Conservation (phyloP, 208 protist genomes). For the Acanthamoeba sp. region DNA sequence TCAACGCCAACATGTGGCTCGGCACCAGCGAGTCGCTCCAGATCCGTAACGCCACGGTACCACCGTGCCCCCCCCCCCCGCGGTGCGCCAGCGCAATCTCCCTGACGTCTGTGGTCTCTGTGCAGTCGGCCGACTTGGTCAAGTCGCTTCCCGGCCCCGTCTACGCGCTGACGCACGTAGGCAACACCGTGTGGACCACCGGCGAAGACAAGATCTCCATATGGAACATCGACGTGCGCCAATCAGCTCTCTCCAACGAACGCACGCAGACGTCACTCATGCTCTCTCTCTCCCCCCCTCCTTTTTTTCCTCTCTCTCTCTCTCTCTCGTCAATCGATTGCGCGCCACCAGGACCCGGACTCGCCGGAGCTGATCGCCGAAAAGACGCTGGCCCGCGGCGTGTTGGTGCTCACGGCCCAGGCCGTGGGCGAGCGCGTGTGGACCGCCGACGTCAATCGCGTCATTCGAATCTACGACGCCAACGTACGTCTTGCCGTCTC, state of each 20-base stretch:
- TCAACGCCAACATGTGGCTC: slow-evolving; percentile 70
- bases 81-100: background rate
- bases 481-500: background rate
- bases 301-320: background rate
- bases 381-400: background rate
- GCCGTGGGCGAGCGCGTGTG: slow-evolving; percentile 44
- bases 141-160: slow-evolving; percentile 18
- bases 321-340: background rate
- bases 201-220: slow-evolving; percentile 43
- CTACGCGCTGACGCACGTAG: slow-evolving; percentile 21
- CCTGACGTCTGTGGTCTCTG: background rate
- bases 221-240: slow-evolving; percentile 48
- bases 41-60: slow-evolving; percentile 51
- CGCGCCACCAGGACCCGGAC: background rate
- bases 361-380: background rate
- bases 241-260: background rate
- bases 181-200: slow-evolving; percentile 53
- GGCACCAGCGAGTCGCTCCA: slow-evolving; percentile 18
- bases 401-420: slow-evolving; percentile 17
- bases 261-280: background rate
- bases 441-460: slow-evolving; percentile 36
- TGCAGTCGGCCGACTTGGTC: slow-evolving; percentile 47
- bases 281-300: background rate
- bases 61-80: background rate
- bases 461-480: slow-evolving; percentile 36